These are phyloP conservation scores for Cystobasidium pallidum DNA, from an alignment of 1,284 basidiomycete genomes.

Conservation along the genomic window DNA sequence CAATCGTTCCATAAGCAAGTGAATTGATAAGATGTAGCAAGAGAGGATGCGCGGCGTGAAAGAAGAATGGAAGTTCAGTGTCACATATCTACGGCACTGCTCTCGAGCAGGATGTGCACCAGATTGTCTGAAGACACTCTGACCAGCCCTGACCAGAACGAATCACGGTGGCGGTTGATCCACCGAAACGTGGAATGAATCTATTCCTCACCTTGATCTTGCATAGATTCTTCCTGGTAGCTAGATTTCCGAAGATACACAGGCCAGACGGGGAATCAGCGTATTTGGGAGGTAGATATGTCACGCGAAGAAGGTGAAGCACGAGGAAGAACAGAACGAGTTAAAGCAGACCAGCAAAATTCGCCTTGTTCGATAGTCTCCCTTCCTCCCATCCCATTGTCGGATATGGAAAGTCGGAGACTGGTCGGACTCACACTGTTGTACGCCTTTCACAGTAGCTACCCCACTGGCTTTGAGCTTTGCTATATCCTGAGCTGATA, in stretches of 20 bases:
- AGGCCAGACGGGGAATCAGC: neutral
- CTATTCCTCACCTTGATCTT: slow-evolving; percentile 76
- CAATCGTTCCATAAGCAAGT: too few species aligned
- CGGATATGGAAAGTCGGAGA: neutral
- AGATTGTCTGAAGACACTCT: too few species aligned
- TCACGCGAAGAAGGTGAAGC: neutral
- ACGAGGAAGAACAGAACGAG: slow-evolving; percentile 18
- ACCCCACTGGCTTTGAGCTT: slow-evolving; percentile 75
- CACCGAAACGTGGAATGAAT: neutral
- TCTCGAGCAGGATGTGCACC: too few species aligned
- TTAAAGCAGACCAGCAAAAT: neutral
- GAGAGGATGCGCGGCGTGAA: too few species aligned
- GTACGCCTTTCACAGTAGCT: slow-evolving; percentile 61
- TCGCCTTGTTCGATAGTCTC: neutral
- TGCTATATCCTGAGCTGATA: slow-evolving; percentile 88
- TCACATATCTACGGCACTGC: too few species aligned
- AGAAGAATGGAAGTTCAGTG: too few species aligned
- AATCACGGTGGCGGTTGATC: neutral
- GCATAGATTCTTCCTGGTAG: slow-evolving; percentile 75
- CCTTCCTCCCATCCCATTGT: neutral
- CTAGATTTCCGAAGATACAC: slow-evolving; percentile 61
- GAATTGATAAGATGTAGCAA: too few species aligned
- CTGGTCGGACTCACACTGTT: slow-evolving; percentile 39
- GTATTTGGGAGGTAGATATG: neutral
- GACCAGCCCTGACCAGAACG: too few species aligned